Conservation (phyloP, 495 filamentous ascomycete species). For the Hypoxylon subgilvum region DNA sequence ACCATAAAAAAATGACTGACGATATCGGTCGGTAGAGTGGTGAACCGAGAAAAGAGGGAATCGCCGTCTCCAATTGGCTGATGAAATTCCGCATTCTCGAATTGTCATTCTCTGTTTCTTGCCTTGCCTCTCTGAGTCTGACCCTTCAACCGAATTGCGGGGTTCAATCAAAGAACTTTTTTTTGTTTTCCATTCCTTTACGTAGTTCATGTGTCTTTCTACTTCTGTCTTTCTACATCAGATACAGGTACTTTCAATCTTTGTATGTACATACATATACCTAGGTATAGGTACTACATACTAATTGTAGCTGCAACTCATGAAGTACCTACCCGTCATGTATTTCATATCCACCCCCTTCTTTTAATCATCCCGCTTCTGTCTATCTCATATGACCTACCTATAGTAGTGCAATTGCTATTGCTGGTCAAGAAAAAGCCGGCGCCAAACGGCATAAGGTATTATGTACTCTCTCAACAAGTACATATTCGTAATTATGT, state of each 20-base stretch:
- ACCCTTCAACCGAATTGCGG: constrained; percentile 37
- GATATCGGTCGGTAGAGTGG: constrained; percentile 43
- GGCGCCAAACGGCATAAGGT: too few species aligned
- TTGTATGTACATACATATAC: not conserved
- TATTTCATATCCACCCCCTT: not conserved
- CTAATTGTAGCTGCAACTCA: too few species aligned
- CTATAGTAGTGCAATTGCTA: constrained; percentile 3
- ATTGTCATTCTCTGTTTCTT: too few species aligned
- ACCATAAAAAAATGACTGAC: constrained; percentile 35
- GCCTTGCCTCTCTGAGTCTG: not conserved
- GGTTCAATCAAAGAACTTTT: constrained; percentile 23
- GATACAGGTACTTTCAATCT: not conserved
- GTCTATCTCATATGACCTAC: constrained; percentile 12
- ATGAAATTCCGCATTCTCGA: constrained; percentile 36
- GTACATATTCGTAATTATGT: too few species aligned
- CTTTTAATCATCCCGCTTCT: not conserved
- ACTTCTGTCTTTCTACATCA: not conserved
- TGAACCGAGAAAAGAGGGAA: constrained; percentile 36
- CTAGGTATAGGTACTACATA: too few species aligned
- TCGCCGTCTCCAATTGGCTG: constrained; percentile 28
- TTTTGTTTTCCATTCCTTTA: constrained; percentile 4
- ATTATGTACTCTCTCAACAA: too few species aligned
- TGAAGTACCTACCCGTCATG: too few species aligned
- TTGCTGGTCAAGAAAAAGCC: constrained; percentile 1
- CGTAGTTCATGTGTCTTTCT: too few species aligned